These are phyloP conservation scores for Collybia mongolica DNA, from an alignment of 768 basidiomycete genomes.

Conservation along the genomic window DNA sequence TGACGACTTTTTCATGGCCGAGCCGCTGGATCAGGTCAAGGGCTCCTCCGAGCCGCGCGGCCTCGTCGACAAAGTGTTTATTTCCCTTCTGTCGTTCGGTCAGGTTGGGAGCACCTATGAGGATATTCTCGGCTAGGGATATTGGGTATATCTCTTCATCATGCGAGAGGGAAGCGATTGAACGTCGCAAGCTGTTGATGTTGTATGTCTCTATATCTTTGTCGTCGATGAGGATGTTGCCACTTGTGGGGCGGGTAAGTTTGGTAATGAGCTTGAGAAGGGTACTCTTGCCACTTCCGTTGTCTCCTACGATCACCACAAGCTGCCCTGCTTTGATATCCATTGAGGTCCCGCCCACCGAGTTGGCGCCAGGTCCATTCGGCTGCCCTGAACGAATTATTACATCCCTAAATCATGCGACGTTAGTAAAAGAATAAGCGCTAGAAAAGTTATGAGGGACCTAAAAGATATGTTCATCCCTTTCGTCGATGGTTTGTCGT, in stretches of 20 bases:
- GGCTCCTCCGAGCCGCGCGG: slow-evolving; percentile 38
- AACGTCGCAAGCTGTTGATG: slow-evolving; percentile 28
- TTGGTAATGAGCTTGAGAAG: slow-evolving; percentile 40
- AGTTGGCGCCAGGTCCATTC: slow-evolving; percentile 7
- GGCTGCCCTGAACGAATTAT: slow-evolving; percentile 10
- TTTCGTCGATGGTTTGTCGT: not conserved
- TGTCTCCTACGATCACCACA: slow-evolving; percentile 43
- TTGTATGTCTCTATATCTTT: slow-evolving; percentile 29
- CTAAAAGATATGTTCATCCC: slow-evolving; percentile 3
- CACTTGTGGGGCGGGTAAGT: slow-evolving; percentile 27
- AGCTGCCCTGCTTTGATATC: slow-evolving; percentile 39
- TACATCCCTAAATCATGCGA: slow-evolving; percentile 11
- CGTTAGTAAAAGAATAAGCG: not conserved
- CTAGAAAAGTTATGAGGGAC: not conserved
- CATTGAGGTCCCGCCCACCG: slow-evolving; percentile 31
- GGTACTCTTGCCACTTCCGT: slow-evolving; percentile 45
- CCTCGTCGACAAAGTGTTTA: slow-evolving; percentile 21
- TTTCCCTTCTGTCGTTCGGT: slow-evolving; percentile 10
- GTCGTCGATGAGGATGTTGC: slow-evolving; percentile 40
- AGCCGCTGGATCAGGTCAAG: slow-evolving; percentile 38
- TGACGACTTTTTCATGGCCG: slow-evolving; percentile 38
- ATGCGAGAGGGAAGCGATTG: slow-evolving; percentile 42
- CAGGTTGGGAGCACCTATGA: slow-evolving; percentile 23
- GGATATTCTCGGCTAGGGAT: slow-evolving; percentile 34
- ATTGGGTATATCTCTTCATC: slow-evolving; percentile 33